Conservation (phyloP, 345 rosid species). For the Crucihimalaya himalaica region DNA sequence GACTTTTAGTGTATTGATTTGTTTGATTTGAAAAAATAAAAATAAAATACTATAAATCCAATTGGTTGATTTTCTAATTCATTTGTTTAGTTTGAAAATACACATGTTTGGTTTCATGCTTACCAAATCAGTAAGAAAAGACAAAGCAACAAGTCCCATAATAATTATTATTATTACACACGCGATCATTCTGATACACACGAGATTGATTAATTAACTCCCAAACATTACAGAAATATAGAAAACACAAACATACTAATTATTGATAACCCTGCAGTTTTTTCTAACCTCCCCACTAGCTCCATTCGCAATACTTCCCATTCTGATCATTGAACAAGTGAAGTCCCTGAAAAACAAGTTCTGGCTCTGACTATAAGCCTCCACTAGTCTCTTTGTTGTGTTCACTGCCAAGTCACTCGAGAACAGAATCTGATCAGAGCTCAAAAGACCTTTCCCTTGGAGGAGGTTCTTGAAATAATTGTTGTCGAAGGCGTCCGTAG, state of each 20-base stretch:
- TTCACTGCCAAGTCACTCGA: constrained; percentile 52
- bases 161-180: constrained; percentile 18
- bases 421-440: constrained; percentile 64
- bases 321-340: constrained; percentile 60
- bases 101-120: background rate
- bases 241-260: constrained; percentile 11
- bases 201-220: background rate
- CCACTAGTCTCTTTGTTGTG: constrained; percentile 56
- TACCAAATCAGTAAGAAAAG: background rate
- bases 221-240: constrained; percentile 20
- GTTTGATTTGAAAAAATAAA: too few species aligned
- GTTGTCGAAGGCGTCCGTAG: constrained; percentile 60
- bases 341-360: constrained; percentile 53
- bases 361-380: constrained; percentile 46
- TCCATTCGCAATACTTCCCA: constrained; percentile 70
- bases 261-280: constrained; percentile 59
- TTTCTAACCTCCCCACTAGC: constrained; percentile 59
- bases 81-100: too few species aligned
- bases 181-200: constrained; percentile 14
- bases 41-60: too few species aligned
- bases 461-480: constrained; percentile 62
- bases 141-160: background rate
- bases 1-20: too few species aligned
- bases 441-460: constrained; percentile 55
- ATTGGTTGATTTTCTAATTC: too few species aligned